Evolutionary conservation across 2,329 filamentous ascomycete species (phyloP), one percentile per base, ranked within the genome.

Genomic region (Trichoderma citrinoviride): DNA sequence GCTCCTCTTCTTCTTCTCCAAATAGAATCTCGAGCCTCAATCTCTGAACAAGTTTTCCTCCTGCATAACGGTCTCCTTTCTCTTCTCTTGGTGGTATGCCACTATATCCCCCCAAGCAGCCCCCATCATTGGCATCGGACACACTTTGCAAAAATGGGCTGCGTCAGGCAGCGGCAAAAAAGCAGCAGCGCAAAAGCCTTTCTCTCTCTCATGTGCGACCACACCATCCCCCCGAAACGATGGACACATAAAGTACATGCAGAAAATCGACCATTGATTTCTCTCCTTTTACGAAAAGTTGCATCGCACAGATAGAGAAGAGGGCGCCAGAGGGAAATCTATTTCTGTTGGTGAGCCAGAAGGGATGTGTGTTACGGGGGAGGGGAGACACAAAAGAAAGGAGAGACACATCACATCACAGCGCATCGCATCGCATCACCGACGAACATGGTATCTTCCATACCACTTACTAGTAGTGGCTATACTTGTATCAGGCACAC

Each of bases 361-460:
- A n/a, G n/a, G n/a, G 33, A 50, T 52, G 10, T 52, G 46, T 61
- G 33, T 52, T 47, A 52, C 46, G 10, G 2, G 29, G 29, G 2
- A 7, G 4, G 8, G 8, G 4, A 33, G 4, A 33, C 1, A 3
- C 10, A 37, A 12, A 37, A 37, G 3, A 37, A 37, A 37, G 10
- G 37, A 40, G 57, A 61, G 46, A 61, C 46, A 61, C 57, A 61
- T 61, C 57, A 61, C 57, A 49, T 61, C 57, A 61, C 46, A 61
- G 21, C 33, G 29, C 57, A 46, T 21, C 52, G 40, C 52, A 17
- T 58, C 43, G 47, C 56, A 60, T 33, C n/a, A n/a, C n/a, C n/a
- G n/a, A n/a, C n/a, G n/a, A n/a, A n/a, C n/a, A n/a, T n/a, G n/a
- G n/a, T n/a, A n/a, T n/a, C n/a, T n/a, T n/a, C n/a, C n/a, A n/a